Percentiles rank a stretch among this genome's conserved stretches.
Evolutionary conservation across 164 flowering plant species (phyloP).

Genomic region (Kingdonia uniflora): DNA sequence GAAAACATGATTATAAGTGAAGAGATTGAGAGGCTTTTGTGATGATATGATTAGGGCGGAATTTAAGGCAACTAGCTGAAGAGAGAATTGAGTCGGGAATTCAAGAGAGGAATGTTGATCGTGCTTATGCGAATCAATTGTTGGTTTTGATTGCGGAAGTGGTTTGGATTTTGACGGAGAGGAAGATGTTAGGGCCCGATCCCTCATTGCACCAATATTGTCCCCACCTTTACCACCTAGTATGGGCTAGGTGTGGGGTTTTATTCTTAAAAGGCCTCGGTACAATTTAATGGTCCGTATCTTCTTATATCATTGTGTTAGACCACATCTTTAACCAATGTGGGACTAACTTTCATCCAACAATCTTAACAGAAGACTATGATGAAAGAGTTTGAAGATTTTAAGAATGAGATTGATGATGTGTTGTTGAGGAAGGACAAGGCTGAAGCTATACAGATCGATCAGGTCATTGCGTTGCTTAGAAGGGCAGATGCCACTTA

Average conservation of each 20-base stretch:
- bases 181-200: too few relatives aligned
- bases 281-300: too few relatives aligned
- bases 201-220: too few relatives aligned
- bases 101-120: constrained; percentile 47
- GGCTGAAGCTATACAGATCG: constrained; percentile 76
- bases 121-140: constrained; percentile 57
- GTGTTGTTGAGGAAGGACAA: constrained; percentile 40
- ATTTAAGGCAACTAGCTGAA: constrained; percentile 46
- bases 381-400: constrained; percentile 53
- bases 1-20: too few relatives aligned
- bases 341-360: too few relatives aligned
- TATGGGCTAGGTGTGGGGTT: too few relatives aligned
- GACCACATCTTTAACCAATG: too few relatives aligned
- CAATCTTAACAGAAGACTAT: too few relatives aligned
- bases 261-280: too few relatives aligned
- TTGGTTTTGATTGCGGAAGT: constrained; percentile 46
- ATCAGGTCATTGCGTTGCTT: constrained; percentile 64
- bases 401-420: constrained; percentile 54
- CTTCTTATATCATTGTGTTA: too few relatives aligned
- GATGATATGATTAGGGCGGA: constrained; percentile 41
- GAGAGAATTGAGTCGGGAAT: constrained; percentile 62
- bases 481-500: constrained; percentile 59
- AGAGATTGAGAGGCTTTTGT: constrained; percentile 30
- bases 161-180: constrained; percentile 47
- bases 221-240: too few relatives aligned